phyloP scores from a whole-genome alignment of 2,329 filamentous ascomycete species.

The Monosporascus cannonballus region DNA sequence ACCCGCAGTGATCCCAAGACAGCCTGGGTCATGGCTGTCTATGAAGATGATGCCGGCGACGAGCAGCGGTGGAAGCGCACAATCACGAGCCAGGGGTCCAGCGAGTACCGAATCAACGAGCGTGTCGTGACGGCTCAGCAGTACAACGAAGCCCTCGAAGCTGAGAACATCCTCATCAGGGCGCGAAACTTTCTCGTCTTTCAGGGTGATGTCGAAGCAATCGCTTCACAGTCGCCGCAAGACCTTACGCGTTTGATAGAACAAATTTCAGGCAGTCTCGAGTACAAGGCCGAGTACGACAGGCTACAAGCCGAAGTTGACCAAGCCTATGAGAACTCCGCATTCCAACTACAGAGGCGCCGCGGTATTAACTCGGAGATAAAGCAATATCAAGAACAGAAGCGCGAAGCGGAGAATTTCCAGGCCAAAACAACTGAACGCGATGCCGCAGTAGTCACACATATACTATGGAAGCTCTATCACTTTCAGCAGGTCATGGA shows the following conservation, averaged over 20 bases:
- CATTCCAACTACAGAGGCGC: constrained; percentile 79
- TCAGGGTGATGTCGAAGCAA: constrained; percentile 95
- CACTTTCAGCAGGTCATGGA: constrained; percentile 93
- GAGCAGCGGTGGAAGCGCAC: constrained; percentile 94
- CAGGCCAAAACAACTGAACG: constrained; percentile 85
- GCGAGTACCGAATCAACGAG: constrained; percentile 97
- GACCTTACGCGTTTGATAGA: constrained; percentile 92
- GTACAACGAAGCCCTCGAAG: constrained; percentile 88
- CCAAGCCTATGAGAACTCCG: constrained; percentile 81
- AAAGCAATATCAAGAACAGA: constrained; percentile 95
- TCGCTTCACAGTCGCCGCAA: constrained; percentile 89
- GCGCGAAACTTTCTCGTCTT: constrained; percentile 97
- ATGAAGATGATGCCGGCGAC: constrained; percentile 93
- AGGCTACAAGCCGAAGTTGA: constrained; percentile 80
- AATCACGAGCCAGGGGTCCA: constrained; percentile 81
- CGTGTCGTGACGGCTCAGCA: constrained; percentile 79
- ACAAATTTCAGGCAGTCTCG: constrained; percentile 93
- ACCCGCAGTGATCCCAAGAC: constrained; percentile 82
- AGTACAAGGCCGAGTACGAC: constrained; percentile 93
- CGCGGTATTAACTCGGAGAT: constrained; percentile 96
- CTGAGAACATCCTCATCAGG: constrained; percentile 96
- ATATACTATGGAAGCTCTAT: constrained; percentile 94
- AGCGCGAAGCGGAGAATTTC: constrained; percentile 90
- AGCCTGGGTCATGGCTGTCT: constrained; percentile 99
- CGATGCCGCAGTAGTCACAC: constrained; percentile 84